Percentiles rank a stretch among this genome's conserved stretches.
phyloP scores from a whole-genome alignment of 345 rosid species.

The Xanthoceras sorbifolium region DNA sequence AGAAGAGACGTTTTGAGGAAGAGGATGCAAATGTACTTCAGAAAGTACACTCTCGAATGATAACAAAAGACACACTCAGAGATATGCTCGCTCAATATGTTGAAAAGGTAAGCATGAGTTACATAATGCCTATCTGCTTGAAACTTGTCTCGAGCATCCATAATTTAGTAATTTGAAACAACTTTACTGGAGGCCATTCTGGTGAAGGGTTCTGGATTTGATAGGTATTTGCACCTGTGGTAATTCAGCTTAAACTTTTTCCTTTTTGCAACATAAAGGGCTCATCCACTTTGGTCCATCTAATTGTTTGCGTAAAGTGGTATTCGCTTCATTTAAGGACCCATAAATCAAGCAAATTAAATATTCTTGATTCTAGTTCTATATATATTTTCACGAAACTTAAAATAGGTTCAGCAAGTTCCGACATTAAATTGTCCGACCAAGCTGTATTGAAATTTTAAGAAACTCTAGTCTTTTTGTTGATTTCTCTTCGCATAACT shows the following conservation, averaged over 20 bases:
- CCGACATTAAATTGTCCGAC: not conserved
- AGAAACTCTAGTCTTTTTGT: not conserved
- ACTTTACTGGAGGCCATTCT: not conserved
- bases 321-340: not conserved
- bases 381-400: not conserved
- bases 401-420: not conserved
- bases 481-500: not conserved
- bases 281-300: not conserved
- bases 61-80: slow-evolving; percentile 67
- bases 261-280: not conserved
- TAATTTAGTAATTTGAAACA: not conserved
- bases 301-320: not conserved
- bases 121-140: not conserved
- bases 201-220: not conserved
- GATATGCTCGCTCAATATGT: slow-evolving; percentile 86
- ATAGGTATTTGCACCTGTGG: not conserved
- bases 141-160: slow-evolving; percentile 1
- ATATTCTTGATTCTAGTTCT: not conserved
- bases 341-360: not conserved
- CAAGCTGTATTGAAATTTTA: not conserved
- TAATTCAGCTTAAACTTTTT: not conserved
- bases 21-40: slow-evolving; percentile 55
- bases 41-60: slow-evolving; percentile 56
- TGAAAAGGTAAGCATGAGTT: slow-evolving; percentile 59
- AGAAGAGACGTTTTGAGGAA: slow-evolving; percentile 55